Conservation (phyloP, 1,284 basidiomycete species). For the Papiliotrema laurentii region DNA sequence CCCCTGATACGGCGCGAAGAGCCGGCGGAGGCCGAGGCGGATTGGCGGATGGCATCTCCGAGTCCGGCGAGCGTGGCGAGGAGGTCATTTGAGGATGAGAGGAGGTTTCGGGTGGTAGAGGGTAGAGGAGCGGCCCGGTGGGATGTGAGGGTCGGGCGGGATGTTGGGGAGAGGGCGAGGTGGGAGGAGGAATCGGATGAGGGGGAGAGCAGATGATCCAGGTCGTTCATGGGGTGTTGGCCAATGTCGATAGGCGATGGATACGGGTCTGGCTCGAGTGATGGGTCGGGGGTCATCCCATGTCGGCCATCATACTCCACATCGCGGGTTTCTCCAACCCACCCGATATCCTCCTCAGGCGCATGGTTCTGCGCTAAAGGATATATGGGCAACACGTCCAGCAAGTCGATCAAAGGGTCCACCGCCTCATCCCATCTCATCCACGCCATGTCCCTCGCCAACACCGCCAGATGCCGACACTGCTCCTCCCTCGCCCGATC, state of each 20-base stretch:
- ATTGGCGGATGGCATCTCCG: slow-evolving; percentile 10
- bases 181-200: background rate
- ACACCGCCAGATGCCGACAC: background rate
- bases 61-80: background rate
- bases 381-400: no score
- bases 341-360: no score
- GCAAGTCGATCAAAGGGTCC: no score
- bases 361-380: no score
- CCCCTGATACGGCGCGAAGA: slow-evolving; percentile 10
- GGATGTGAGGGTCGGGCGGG: background rate
- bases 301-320: no score
- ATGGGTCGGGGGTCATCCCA: no score
- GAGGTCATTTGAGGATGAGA: background rate
- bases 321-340: no score
- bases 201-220: background rate
- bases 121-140: background rate
- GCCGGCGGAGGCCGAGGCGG: slow-evolving; percentile 9
- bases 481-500: slow-evolving; percentile 4
- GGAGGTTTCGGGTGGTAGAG: background rate
- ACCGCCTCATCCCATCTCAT: background rate
- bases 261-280: no score
- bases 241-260: no score
- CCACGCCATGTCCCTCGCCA: background rate
- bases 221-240: no score
- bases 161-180: background rate